Base-by-base conservation (phyloP, 768 basidiomycete species). In the Candolleomyces eurysporus region DNA sequence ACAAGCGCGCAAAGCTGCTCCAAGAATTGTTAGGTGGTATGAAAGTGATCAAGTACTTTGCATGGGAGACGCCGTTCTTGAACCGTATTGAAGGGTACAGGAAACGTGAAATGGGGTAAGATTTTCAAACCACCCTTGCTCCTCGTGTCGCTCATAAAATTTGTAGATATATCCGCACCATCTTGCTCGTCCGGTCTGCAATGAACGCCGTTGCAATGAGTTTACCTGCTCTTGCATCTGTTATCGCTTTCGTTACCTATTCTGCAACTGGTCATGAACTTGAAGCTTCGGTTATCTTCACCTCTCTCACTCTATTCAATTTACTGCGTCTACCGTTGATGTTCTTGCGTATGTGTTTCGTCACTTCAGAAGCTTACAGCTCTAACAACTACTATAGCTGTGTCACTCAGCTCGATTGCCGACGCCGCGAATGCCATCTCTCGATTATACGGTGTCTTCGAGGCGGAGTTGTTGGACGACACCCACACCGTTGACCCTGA, bases 41-140 rank as follows among this genome's bases (percentile, higher is more conserved):
- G 85, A 89, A 92, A 64, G 84, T 96, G 63, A 91, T 97, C 81
- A 97, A 97, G 73, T 88, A 89, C 71, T 96, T 96, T 72, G 87
- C 90, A 5, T 95, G 92, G 92, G 92, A 94, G 68, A 67, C 73
- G 1, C 92, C 95, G 0, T 96, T 93, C 72, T 79, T 96, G 22
- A 76, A 84, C 16, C 85, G 89, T 49, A 82, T 97, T 30, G 80
- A 82, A 32, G 83, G 82, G 46, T 90, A 90, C 67, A 81, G 96
- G 57, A 77, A 75, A 53, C 81, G 82, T 54, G 95, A 96, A 72
- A 85, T 94, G 74, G 71, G 66, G 82, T 90, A 80, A 46, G 82
- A 67, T 31, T 30, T 32, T 21, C n/a, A 19, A 49, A n/a, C 16
- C n/a, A 16, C 9, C 17, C 57, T 31, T 13, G 46, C 14, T n/a